These are phyloP conservation scores for Epichloe gansuensis DNA, from an alignment of 2,329 filamentous ascomycete species.

Conservation along the genomic window DNA sequence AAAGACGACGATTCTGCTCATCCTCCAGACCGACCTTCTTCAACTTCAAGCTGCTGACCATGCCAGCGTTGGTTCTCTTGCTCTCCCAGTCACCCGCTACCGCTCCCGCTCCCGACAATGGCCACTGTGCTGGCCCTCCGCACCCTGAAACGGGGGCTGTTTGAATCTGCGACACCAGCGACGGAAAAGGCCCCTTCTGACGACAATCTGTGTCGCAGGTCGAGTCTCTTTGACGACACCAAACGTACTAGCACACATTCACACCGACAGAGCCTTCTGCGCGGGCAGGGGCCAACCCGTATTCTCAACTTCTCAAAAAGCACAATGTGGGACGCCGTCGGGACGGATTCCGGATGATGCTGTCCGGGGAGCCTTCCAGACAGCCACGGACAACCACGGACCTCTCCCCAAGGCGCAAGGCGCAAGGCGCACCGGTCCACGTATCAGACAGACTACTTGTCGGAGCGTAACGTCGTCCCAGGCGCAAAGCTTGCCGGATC, in stretches of 20 bases:
- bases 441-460: constrained; percentile 3
- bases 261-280: background rate
- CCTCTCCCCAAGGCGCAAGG: background rate
- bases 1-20: too few species aligned
- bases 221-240: background rate
- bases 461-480: background rate
- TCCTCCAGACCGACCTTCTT: too few species aligned
- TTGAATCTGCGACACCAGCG: constrained; percentile 1
- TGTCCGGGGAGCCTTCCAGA: background rate
- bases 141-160: constrained; percentile 1
- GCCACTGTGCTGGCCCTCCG: background rate
- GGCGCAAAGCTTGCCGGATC: background rate
- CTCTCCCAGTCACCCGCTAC: too few species aligned
- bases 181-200: background rate
- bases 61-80: too few species aligned
- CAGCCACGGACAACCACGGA: constrained; percentile 2
- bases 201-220: constrained; percentile 1
- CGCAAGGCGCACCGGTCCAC: background rate
- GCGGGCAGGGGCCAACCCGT: background rate
- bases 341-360: background rate
- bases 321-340: background rate
- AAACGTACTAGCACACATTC: background rate
- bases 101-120: too few species aligned
- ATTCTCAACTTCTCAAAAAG: background rate
- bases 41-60: too few species aligned